Evolutionary conservation across 1,284 basidiomycete genomes (phyloP), one percentile per base, ranked within the genome.

Genomic region (Farysia itapuensis): DNA sequence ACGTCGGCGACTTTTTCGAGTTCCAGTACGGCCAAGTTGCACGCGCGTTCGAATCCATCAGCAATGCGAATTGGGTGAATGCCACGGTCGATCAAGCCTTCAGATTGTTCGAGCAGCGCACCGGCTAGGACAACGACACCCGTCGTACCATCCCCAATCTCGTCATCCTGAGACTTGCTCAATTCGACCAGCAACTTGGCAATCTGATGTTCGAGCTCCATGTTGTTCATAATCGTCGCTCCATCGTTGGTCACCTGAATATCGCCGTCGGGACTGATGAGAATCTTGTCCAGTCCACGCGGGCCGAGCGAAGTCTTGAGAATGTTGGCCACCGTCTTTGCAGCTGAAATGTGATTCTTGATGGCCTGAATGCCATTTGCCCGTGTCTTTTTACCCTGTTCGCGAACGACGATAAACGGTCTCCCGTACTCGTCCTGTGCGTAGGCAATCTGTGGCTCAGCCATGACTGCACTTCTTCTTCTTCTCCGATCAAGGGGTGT

Each of bases 221-320:
- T 71, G 47, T 71, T 67, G 53, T 67, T 66, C 68, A 75, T 70
- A 45, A 77, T 75, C 20, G 75, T 74, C 12, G 94, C 94, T 38
- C 94, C 94, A 80, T 98, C 94, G 79, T 98, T 98, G 16, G 94
- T 97, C 34, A 98, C 94, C 36, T 92, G 97, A 71, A 98, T 98
- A 73, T 98, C 94, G 38, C 94, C 94, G 81, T 98, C 94, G 21
- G 93, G 87, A 30, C 90, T 93, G 76, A 98, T 96, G 74, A 98
- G 84, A 77, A 98, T 97, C 85, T 98, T 98, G 83, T 98, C 95
- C 48, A 98, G 84, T 36, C 94, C 93, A 81, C 93, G 83, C 20
- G 94, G 94, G 16, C 94, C 94, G 22, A 98, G 82, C 8, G 91
- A 96, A 44, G 93, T 94, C 74, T 89, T 86, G 74, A 98, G 84